Percentiles rank a stretch among this genome's conserved stretches.
phyloP scores from a whole-genome alignment of 192 early-diverging fungal genomes.

The Lunasporangiospora selenospora region DNA sequence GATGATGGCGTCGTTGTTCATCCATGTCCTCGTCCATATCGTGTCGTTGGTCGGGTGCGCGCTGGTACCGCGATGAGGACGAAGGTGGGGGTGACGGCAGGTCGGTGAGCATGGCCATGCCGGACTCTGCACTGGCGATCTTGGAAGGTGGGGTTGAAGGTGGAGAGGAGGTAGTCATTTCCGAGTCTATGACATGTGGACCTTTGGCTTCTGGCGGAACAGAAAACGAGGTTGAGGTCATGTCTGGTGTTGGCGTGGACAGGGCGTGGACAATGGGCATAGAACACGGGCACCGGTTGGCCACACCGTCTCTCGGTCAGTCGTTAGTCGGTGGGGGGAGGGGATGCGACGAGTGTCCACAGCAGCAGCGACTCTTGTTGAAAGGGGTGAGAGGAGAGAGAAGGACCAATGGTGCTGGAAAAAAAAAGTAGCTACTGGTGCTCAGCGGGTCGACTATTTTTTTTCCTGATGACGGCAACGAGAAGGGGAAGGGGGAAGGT shows the following conservation, averaged over 20 bases:
- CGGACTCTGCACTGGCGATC: conserved; percentile 12
- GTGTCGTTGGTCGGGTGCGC: conserved; percentile 1
- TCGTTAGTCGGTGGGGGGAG: too few species aligned
- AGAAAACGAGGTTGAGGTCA: conserved; percentile 5
- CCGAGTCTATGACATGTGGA: neutral
- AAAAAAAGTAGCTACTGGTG: too few species aligned
- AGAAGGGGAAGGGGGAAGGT: neutral
- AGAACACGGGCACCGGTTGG: too few species aligned
- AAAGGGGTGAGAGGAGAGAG: too few species aligned
- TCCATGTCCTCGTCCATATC: conserved; percentile 1
- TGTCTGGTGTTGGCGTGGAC: too few species aligned
- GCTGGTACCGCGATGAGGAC: conserved; percentile 21
- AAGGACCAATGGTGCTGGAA: too few species aligned
- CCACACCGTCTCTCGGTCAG: too few species aligned
- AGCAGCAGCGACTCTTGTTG: too few species aligned
- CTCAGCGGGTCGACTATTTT: too few species aligned
- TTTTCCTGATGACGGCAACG: neutral
- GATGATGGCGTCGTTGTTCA: neutral
- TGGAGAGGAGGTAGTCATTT: conserved; percentile 2
- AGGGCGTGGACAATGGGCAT: too few species aligned
- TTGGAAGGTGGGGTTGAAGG: conserved; percentile 37
- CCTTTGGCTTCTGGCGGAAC: neutral
- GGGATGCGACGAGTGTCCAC: too few species aligned
- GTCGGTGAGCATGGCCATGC: conserved; percentile 8
- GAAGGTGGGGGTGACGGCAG: conserved; percentile 39